Evolutionary conservation across 2,329 filamentous ascomycete genomes (phyloP).

Genomic region (Capronia coronata): DNA sequence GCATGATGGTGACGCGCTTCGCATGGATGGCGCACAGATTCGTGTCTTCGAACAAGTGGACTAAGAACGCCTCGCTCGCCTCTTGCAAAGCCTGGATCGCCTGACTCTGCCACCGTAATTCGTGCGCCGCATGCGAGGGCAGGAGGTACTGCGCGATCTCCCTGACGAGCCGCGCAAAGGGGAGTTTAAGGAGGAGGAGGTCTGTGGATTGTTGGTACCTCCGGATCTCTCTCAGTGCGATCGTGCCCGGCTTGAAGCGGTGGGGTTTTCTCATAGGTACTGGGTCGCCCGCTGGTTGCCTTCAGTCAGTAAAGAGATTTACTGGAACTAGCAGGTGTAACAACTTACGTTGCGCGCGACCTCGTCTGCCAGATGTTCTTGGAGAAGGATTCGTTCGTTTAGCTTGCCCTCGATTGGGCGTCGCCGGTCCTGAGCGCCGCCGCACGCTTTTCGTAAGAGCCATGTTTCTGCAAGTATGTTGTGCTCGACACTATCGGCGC

Average conservation of each 20-base stretch:
- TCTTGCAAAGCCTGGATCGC: constrained; percentile 91
- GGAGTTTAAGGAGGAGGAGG: constrained; percentile 63
- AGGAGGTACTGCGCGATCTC: constrained; percentile 52
- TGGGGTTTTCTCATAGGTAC: constrained; percentile 55
- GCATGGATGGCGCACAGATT: constrained; percentile 96
- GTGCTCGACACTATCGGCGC: not conserved
- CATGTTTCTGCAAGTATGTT: constrained; percentile 7
- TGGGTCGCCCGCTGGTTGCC: constrained; percentile 61
- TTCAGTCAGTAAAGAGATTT: constrained; percentile 9
- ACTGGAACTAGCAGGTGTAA: constrained; percentile 31
- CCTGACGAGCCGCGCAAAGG: constrained; percentile 45
- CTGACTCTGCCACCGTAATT: constrained; percentile 91
- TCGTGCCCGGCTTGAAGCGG: constrained; percentile 70
- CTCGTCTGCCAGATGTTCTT: constrained; percentile 24
- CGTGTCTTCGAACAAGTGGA: constrained; percentile 93
- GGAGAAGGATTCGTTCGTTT: constrained; percentile 16
- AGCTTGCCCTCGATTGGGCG: constrained; percentile 19
- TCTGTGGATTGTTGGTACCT: constrained; percentile 86
- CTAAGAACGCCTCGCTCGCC: constrained; percentile 90
- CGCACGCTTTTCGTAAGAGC: constrained; percentile 22
- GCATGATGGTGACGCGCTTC: constrained; percentile 94
- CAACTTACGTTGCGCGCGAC: constrained; percentile 30
- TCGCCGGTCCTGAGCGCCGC: constrained; percentile 16
- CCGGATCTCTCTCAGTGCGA: constrained; percentile 85
- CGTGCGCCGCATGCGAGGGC: constrained; percentile 53